Evolutionary conservation across 2,329 filamentous ascomycete genomes (phyloP), one percentile per base, ranked within the genome.

Genomic region (Xylariaceae sp.): DNA sequence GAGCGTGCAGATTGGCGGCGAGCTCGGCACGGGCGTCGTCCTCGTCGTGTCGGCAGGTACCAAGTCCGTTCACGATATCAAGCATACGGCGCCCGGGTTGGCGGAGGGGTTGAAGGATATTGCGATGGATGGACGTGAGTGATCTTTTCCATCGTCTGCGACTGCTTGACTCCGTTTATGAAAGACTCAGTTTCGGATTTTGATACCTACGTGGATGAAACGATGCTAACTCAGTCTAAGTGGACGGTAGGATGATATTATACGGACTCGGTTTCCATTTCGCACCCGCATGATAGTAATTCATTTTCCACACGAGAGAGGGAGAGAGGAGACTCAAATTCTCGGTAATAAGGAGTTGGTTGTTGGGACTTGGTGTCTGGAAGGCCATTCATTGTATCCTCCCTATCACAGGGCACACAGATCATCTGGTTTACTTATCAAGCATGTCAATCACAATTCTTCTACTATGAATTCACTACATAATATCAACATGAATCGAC

Each of bases 51-150:
- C 59, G 8, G 41, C 64, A 0, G 60, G 62, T 1, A 47, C 1
- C 23, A 57, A 58, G 48, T 9, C 55, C 11, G 59, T 66, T n/a
- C 9, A n/a, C 6, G 7, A 49, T 5, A 49, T 66, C 2, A 18
- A n/a, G 9, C 57, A 60, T 44, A 58, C 53, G 1, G 47, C 44
- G 3, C n/a, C 62, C 4, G 64, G 64, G 3, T 10, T 66, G 11
- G 11, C 23, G 1, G 64, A 66, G n/a, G 62, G 62, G 3, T 15
- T 66, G 9, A 37, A 7, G 45, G 60, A 64, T 52, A 64, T 66
- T 51, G 62, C 60, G n/a, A 10, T 50, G 8, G 51, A 63, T 23
- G 64, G 64, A 47, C 13, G 59, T 59, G 37, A 61, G 60, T 62
- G 37, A 3, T 1, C 5, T 15, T 50, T 13, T 23, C 11, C 2